Evolutionary conservation across 805 yeast species (phyloP).

Genomic region (Sugiyamaella smithiae): DNA sequence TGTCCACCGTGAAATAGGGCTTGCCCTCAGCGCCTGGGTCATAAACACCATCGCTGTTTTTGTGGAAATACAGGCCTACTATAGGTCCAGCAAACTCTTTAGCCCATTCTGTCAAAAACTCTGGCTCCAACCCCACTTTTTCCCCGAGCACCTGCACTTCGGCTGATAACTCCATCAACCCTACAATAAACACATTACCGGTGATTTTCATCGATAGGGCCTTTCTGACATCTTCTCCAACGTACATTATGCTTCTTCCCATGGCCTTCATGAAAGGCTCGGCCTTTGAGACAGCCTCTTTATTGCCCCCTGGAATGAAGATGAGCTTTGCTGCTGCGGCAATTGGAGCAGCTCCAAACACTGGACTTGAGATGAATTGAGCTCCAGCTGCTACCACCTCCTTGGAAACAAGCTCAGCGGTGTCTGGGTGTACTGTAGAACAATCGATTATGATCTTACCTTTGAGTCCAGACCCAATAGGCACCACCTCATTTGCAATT

Average conservation of each 20-base stretch:
- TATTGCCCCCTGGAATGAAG: constrained; percentile 28
- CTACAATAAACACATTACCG: constrained; percentile 31
- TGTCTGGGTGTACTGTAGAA: constrained; percentile 31
- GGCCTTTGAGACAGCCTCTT: constrained; percentile 22
- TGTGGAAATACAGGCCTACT: constrained; percentile 21
- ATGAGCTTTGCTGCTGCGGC: constrained; percentile 28
- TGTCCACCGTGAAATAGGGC: constrained; percentile 27
- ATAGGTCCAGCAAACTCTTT: constrained; percentile 19
- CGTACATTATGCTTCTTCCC: constrained; percentile 27
- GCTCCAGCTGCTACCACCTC: constrained; percentile 22
- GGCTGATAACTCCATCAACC: constrained; percentile 29
- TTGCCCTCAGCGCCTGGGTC: constrained; percentile 20
- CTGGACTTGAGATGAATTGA: constrained; percentile 29
- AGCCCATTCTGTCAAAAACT: constrained; percentile 21
- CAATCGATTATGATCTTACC: constrained; percentile 29
- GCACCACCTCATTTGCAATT: constrained; percentile 4
- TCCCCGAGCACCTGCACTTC: constrained; percentile 30
- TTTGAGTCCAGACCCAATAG: constrained; percentile 1
- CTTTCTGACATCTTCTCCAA: constrained; percentile 28
- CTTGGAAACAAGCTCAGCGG: constrained; percentile 20
- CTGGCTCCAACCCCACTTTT: constrained; percentile 26
- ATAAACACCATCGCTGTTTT: constrained; percentile 21
- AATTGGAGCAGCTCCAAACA: constrained; percentile 31
- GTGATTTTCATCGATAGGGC: constrained; percentile 28
- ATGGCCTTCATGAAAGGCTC: constrained; percentile 27